Conservation (phyloP, 1,284 basidiomycete genomes). For the Somion occarium region DNA sequence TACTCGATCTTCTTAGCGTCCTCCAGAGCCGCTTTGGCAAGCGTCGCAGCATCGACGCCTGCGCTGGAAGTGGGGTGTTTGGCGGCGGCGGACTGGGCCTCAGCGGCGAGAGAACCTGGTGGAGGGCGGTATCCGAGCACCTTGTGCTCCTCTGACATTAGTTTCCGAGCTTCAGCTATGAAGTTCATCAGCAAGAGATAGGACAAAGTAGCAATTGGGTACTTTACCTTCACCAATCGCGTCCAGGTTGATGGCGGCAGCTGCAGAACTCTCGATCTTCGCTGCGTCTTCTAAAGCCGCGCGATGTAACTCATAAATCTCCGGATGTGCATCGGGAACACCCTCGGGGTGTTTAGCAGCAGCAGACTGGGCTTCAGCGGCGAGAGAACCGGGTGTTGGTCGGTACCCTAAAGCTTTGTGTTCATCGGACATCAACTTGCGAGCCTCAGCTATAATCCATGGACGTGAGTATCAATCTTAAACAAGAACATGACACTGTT, state of each 20-base stretch:
- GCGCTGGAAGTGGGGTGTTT: conserved; percentile 21
- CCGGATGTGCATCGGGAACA: conserved; percentile 9
- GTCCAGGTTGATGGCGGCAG: conserved; percentile 10
- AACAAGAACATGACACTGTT: neutral
- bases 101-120: conserved; percentile 29
- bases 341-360: conserved; percentile 23
- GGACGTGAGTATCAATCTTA: neutral
- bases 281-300: conserved; percentile 20
- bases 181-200: neutral
- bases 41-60: conserved; percentile 15
- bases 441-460: conserved; percentile 16
- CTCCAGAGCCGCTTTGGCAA: conserved; percentile 19
- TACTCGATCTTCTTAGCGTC: conserved; percentile 25
- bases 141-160: conserved; percentile 29
- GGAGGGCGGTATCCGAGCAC: conserved; percentile 31
- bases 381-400: conserved; percentile 28
- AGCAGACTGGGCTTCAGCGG: conserved; percentile 27
- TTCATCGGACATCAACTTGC: conserved; percentile 25
- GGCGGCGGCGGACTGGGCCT: conserved; percentile 29
- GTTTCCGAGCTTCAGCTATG: conserved; percentile 24
- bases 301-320: conserved; percentile 12
- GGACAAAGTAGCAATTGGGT: neutral
- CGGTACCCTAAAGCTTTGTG: conserved; percentile 28
- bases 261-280: conserved; percentile 5
- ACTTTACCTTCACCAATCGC: conserved; percentile 13